Conservation (phyloP, 1,139 yeast species). For the Geotrichum reessii region DNA sequence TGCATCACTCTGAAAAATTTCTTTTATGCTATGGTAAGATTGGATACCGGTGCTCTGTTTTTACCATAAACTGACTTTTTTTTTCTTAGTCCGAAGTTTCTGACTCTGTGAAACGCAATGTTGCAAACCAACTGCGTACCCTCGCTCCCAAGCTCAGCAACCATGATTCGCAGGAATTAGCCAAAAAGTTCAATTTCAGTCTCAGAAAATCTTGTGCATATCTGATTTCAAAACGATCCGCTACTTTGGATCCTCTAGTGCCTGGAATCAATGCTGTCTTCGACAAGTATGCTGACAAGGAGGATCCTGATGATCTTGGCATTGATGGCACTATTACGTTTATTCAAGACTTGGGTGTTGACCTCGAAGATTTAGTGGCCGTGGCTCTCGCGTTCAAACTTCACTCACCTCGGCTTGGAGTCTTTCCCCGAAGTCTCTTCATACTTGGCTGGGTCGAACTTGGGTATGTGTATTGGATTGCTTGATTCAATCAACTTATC, state of each 20-base stretch:
- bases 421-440: constrained; percentile 47
- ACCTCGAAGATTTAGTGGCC: constrained; percentile 68
- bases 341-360: constrained; percentile 58
- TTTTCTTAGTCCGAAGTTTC: not conserved
- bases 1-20: not conserved
- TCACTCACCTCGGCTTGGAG: constrained; percentile 61
- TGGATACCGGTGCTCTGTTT: not conserved
- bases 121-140: not conserved
- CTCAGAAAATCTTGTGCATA: constrained; percentile 55
- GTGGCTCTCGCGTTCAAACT: constrained; percentile 66
- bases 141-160: not conserved
- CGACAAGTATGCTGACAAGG: constrained; percentile 11
- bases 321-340: constrained; percentile 72
- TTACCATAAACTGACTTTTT: not conserved
- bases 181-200: constrained; percentile 64
- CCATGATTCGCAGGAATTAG: constrained; percentile 58
- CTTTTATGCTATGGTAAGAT: not conserved
- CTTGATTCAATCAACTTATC: constrained; percentile 14
- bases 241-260: not conserved
- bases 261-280: not conserved
- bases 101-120: not conserved
- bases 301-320: constrained; percentile 41
- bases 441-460: constrained; percentile 49
- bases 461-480: constrained; percentile 27
- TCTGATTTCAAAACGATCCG: not conserved